Evolutionary conservation across 352 stramenopile genomes (phyloP).

Genomic region (Peronospora belbahrii): DNA sequence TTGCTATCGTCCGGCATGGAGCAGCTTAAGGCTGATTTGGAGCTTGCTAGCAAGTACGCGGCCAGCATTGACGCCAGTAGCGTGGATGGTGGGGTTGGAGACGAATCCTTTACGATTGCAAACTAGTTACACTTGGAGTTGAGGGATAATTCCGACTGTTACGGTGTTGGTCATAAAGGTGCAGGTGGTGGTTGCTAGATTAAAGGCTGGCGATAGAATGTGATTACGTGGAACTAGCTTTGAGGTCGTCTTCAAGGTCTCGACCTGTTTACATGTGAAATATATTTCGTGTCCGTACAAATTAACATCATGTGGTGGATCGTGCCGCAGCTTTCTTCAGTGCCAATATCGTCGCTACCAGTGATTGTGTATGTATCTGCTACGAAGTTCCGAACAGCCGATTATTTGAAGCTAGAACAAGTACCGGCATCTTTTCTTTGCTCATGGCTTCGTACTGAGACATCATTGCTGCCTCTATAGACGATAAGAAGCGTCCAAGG

Average conservation of each 20-base stretch:
- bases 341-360: too few relatives aligned
- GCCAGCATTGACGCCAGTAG: slow-evolving; percentile 65
- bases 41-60: slow-evolving; percentile 82
- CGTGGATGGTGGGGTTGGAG: slow-evolving; percentile 34
- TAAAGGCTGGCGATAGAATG: not conserved
- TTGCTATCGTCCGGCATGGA: slow-evolving; percentile 83
- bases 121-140: slow-evolving; percentile 28
- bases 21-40: slow-evolving; percentile 81
- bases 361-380: not conserved
- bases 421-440: not conserved
- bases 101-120: slow-evolving; percentile 49
- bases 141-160: slow-evolving; percentile 10
- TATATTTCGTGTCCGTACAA: slow-evolving; percentile 17
- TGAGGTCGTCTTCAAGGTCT: not conserved
- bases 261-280: slow-evolving; percentile 21
- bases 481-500: slow-evolving; percentile 67
- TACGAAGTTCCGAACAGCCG: slow-evolving; percentile 53
- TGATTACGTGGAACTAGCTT: slow-evolving; percentile 4
- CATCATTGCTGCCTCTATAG: slow-evolving; percentile 26
- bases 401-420: slow-evolving; percentile 65
- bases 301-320: not conserved
- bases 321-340: too few relatives aligned
- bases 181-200: slow-evolving; percentile 7
- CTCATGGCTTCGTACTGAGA: not conserved
- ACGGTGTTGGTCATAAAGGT: slow-evolving; percentile 21